A percentile compares a stretch with the other conserved stretches of the same genome.
These are phyloP conservation scores for Hypoxylon subgilvum DNA, from an alignment of 495 filamentous ascomycete species.

Conservation along the genomic window DNA sequence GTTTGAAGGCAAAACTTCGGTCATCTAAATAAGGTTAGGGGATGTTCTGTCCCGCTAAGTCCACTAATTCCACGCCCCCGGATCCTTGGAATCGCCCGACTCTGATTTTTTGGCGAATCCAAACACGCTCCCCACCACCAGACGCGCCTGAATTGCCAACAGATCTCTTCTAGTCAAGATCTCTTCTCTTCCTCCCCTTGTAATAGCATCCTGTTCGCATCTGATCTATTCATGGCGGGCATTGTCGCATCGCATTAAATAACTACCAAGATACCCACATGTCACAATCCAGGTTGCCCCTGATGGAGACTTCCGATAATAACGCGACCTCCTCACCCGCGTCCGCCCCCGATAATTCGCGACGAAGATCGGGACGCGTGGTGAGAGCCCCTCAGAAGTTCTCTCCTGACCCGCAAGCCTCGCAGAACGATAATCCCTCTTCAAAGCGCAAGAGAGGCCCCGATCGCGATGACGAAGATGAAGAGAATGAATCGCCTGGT, in stretches of 20 bases:
- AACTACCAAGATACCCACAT: slow-evolving; percentile 25
- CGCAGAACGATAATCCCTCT: slow-evolving; percentile 34
- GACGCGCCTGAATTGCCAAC: slow-evolving; percentile 34
- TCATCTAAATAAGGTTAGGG: slow-evolving; percentile 5
- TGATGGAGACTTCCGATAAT: slow-evolving; percentile 66
- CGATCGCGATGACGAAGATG: slow-evolving; percentile 55
- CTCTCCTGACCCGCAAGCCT: slow-evolving; percentile 53
- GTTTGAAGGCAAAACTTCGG: not conserved
- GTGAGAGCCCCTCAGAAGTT: slow-evolving; percentile 74
- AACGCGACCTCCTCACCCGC: slow-evolving; percentile 60
- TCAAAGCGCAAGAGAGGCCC: slow-evolving; percentile 63
- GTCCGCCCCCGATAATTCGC: slow-evolving; percentile 50
- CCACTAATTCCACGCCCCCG: too few relatives aligned
- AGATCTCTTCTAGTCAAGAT: slow-evolving; percentile 25
- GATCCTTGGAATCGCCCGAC: slow-evolving; percentile 8
- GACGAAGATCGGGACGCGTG: slow-evolving; percentile 83
- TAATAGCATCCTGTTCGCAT: slow-evolving; percentile 1
- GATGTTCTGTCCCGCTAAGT: not conserved
- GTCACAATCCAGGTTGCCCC: slow-evolving; percentile 48
- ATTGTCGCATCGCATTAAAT: slow-evolving; percentile 37
- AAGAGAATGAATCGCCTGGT: slow-evolving; percentile 63
- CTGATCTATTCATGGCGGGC: slow-evolving; percentile 7
- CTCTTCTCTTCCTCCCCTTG: not conserved
- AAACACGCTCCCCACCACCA: slow-evolving; percentile 37
- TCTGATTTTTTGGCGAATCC: slow-evolving; percentile 25